These are phyloP conservation scores for Trichophyton simii DNA, from an alignment of 2,329 filamentous ascomycete genomes.

Conservation along the genomic window DNA sequence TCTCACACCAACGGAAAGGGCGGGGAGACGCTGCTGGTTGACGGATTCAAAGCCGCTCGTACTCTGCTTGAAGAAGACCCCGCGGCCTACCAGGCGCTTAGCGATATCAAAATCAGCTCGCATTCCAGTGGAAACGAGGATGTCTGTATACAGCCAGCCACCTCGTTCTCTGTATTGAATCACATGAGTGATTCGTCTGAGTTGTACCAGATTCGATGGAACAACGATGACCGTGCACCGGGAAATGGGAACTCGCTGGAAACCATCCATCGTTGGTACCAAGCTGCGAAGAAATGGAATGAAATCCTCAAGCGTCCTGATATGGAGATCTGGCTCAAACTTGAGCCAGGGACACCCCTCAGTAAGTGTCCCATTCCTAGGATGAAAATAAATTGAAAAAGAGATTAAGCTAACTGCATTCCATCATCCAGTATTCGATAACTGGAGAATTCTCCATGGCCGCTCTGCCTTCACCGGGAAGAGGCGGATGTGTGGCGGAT, in stretches of 20 bases:
- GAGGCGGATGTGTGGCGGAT: constrained; percentile 79
- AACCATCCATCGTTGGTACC: constrained; percentile 57
- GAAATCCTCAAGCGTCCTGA: constrained; percentile 51
- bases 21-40: constrained; percentile 69
- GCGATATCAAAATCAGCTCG: constrained; percentile 49
- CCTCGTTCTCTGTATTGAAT: constrained; percentile 59
- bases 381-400: neutral
- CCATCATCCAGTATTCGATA: constrained; percentile 63
- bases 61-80: constrained; percentile 45
- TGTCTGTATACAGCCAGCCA: constrained; percentile 63
- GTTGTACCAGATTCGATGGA: constrained; percentile 69
- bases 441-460: constrained; percentile 88
- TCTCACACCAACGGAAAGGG: constrained; percentile 56
- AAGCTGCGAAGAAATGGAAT: constrained; percentile 63
- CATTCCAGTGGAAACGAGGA: constrained; percentile 83
- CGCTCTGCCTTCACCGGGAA: constrained; percentile 70
- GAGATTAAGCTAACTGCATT: constrained; percentile 8
- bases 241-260: constrained; percentile 44
- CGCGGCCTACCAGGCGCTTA: constrained; percentile 47
- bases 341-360: constrained; percentile 64
- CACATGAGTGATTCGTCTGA: constrained; percentile 29
- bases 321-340: constrained; percentile 66
- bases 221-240: constrained; percentile 73
- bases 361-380: constrained; percentile 41
- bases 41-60: constrained; percentile 64